Conservation (phyloP, 2,329 filamentous ascomycete genomes). For the Chrysoporthe deuterocubensis region DNA sequence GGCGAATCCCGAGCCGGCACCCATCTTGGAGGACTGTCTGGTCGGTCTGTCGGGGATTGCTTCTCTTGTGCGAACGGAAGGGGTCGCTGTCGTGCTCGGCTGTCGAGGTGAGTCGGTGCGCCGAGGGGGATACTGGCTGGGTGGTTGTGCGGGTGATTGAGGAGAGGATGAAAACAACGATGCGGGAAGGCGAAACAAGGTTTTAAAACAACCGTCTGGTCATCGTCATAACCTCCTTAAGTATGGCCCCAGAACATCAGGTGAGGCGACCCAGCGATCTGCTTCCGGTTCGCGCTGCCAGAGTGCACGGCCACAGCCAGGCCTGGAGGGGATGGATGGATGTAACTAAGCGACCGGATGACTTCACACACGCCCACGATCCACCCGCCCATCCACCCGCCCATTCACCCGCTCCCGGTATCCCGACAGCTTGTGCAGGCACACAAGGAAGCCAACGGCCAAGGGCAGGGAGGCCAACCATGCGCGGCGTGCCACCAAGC, state of each 20-base stretch:
- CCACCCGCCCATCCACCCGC: not conserved
- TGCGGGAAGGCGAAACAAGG: not conserved
- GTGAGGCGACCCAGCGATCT: constrained; percentile 10
- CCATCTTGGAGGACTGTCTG: constrained; percentile 49
- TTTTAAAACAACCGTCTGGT: not conserved
- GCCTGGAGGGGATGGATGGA: not conserved
- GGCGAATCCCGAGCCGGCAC: constrained; percentile 58
- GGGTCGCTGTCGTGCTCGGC: not conserved
- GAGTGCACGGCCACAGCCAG: constrained; percentile 1
- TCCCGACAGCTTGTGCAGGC: not conserved
- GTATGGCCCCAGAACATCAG: not conserved
- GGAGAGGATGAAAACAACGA: not conserved
- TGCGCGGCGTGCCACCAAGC: not conserved
- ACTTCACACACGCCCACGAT: not conserved
- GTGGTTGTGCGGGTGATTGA: not conserved
- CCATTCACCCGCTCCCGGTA: not conserved
- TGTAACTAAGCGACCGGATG: not conserved
- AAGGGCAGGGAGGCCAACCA: constrained; percentile 8
- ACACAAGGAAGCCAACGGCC: not conserved
- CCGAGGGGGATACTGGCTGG: not conserved
- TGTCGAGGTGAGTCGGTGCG: not conserved
- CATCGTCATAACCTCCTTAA: not conserved
- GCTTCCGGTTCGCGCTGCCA: constrained; percentile 1
- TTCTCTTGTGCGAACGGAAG: not conserved
- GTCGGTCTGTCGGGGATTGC: too few species aligned